phyloP scores from a whole-genome alignment of 495 filamentous ascomycete genomes.

The Penicillium diatomitis region DNA sequence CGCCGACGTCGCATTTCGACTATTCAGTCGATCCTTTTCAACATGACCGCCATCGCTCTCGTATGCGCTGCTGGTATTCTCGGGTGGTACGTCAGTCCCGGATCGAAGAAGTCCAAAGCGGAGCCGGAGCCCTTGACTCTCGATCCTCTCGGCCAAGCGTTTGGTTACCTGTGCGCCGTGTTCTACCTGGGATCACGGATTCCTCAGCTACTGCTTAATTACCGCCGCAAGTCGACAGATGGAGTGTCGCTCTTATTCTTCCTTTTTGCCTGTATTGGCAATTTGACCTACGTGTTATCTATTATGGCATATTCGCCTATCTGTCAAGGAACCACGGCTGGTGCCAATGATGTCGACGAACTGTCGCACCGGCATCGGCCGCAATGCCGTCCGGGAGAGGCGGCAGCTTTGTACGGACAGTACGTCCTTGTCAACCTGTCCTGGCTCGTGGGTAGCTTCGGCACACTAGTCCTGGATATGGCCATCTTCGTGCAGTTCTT shows the following conservation, averaged over 20 bases:
- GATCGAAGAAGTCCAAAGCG: conserved; percentile 17
- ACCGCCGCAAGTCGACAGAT: conserved; percentile 78
- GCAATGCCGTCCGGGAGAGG: conserved; percentile 47
- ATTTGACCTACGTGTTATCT: conserved; percentile 83
- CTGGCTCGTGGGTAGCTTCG: conserved; percentile 84
- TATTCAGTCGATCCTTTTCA: conserved; percentile 59
- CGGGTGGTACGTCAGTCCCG: conserved; percentile 70
- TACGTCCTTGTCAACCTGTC: conserved; percentile 83
- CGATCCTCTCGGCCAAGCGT: conserved; percentile 70
- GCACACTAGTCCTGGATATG: conserved; percentile 74
- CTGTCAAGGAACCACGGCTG: conserved; percentile 24
- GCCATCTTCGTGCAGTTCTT: conserved; percentile 91
- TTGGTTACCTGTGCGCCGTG: conserved; percentile 75
- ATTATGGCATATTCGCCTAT: conserved; percentile 78
- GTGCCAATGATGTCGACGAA: conserved; percentile 2
- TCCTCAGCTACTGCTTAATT: conserved; percentile 86
- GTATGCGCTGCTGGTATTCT: conserved; percentile 74
- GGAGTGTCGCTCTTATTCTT: conserved; percentile 91
- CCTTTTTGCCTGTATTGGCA: conserved; percentile 90
- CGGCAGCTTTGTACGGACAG: conserved; percentile 49
- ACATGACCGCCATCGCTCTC: conserved; percentile 59
- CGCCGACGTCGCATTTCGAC: conserved; percentile 25
- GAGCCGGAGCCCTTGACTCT: conserved; percentile 43
- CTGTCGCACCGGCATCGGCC: conserved; percentile 4
- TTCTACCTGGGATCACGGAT: conserved; percentile 83